Percentiles rank a stretch among this genome's conserved stretches.
Evolutionary conservation across 805 yeast genomes (phyloP).

Genomic region (Candida ascalaphidarum): DNA sequence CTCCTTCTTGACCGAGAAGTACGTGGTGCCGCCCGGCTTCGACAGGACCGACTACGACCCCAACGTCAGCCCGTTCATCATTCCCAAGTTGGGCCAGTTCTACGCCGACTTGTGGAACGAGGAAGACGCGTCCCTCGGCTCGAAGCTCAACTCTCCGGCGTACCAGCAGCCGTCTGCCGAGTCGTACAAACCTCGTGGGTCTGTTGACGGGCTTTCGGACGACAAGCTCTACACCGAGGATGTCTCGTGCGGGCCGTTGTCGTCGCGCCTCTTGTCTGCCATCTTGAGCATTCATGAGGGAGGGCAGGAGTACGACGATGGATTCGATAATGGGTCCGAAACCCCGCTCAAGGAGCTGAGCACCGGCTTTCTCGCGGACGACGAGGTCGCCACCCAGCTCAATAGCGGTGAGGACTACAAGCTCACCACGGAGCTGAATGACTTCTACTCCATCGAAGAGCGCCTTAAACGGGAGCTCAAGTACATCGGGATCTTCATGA

Average conservation of each 20-base stretch:
- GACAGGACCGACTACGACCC: constrained; percentile 51
- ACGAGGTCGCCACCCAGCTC: constrained; percentile 23
- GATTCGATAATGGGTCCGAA: constrained; percentile 10
- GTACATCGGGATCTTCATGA: constrained; percentile 84
- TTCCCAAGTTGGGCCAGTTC: constrained; percentile 79
- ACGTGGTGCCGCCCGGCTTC: constrained; percentile 45
- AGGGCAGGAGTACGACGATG: constrained; percentile 15
- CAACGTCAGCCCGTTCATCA: constrained; percentile 57
- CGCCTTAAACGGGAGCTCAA: constrained; percentile 79
- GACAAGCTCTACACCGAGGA: constrained; percentile 61
- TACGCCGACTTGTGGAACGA: constrained; percentile 83
- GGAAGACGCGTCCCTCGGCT: constrained; percentile 50
- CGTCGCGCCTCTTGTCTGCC: constrained; percentile 78
- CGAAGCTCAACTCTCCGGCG: constrained; percentile 41
- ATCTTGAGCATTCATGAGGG: constrained; percentile 40
- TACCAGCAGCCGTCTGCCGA: constrained; percentile 33
- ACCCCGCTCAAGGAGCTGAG: too few relatives aligned
- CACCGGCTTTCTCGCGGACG: too few relatives aligned
- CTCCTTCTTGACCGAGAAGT: constrained; percentile 56
- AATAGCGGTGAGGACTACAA: constrained; percentile 24
- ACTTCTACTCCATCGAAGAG: constrained; percentile 79
- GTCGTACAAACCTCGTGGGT: constrained; percentile 48
- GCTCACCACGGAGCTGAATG: constrained; percentile 43
- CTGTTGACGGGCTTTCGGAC: constrained; percentile 50
- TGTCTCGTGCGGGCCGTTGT: constrained; percentile 85